Conservation (phyloP, 2,329 filamentous ascomycete genomes). For the Dactylella cylindrospora region DNA sequence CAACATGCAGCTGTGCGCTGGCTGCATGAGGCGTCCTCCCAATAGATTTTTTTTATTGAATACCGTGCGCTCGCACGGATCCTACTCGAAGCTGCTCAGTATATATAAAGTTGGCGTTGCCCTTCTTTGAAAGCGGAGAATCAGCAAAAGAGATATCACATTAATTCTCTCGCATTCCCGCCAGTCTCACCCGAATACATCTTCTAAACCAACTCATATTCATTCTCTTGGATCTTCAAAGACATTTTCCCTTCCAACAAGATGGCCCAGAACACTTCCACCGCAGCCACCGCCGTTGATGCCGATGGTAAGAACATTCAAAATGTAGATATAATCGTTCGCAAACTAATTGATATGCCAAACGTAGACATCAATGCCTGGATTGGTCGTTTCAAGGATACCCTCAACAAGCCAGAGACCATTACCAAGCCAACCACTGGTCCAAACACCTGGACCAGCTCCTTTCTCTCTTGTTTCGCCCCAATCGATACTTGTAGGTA, state of each 20-base stretch:
- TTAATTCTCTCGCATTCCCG: slow-evolving; percentile 31
- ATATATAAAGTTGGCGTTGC: slow-evolving; percentile 33
- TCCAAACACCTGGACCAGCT: slow-evolving; percentile 23
- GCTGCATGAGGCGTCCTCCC: slow-evolving; percentile 22
- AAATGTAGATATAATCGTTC: too few species aligned
- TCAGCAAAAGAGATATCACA: slow-evolving; percentile 17
- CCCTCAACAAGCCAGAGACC: slow-evolving; percentile 40
- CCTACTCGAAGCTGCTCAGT: slow-evolving; percentile 32
- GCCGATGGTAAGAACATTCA: slow-evolving; percentile 18
- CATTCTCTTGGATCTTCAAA: slow-evolving; percentile 29
- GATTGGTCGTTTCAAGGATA: slow-evolving; percentile 41
- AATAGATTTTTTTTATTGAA: slow-evolving; percentile 1
- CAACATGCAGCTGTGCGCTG: slow-evolving; percentile 38
- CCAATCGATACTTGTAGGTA: slow-evolving; percentile 38
- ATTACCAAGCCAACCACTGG: slow-evolving; percentile 43
- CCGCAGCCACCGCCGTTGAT: slow-evolving; percentile 31
- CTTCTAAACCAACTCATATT: slow-evolving; percentile 1
- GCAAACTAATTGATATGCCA: too few species aligned
- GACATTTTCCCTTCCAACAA: too few species aligned
- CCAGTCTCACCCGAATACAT: slow-evolving; percentile 5
- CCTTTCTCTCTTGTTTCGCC: slow-evolving; percentile 23
- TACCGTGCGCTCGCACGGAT: slow-evolving; percentile 19
- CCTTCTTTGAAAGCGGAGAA: slow-evolving; percentile 10
- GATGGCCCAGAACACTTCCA: slow-evolving; percentile 39
- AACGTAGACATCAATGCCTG: slow-evolving; percentile 36